A percentile compares a stretch with the other conserved stretches of the same genome.
Conservation (phyloP, 2,329 filamentous ascomycete genomes). For the Proliferodiscus dingleyae region DNA sequence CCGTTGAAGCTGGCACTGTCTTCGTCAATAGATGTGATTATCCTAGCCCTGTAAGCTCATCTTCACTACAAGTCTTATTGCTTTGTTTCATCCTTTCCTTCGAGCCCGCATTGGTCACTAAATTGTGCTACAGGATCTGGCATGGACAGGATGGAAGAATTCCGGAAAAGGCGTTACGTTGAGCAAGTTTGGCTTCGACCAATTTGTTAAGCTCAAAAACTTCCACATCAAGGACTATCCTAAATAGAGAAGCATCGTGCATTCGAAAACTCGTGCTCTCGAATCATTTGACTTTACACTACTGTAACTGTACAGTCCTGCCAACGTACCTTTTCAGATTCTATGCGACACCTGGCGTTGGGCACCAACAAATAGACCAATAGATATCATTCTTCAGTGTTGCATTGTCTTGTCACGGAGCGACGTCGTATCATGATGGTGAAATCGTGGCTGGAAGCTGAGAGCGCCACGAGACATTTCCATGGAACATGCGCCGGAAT, state of each 20-base stretch:
- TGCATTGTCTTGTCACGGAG: conserved; percentile 2
- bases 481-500: conserved; percentile 7
- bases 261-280: neutral
- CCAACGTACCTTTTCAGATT: neutral
- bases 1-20: conserved; percentile 87
- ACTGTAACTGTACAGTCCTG: neutral
- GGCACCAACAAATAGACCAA: conserved; percentile 7
- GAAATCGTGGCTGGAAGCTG: conserved; percentile 6
- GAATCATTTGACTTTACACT: neutral
- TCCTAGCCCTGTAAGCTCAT: conserved; percentile 72
- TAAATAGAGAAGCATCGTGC: conserved; percentile 34
- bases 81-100: conserved; percentile 5
- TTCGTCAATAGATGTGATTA: conserved; percentile 95
- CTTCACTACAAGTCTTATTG: neutral
- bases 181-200: conserved; percentile 86
- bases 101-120: conserved; percentile 4
- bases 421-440: conserved; percentile 7
- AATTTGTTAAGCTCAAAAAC: conserved; percentile 95
- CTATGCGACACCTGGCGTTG: neutral
- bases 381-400: conserved; percentile 4
- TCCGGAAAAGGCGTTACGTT: conserved; percentile 88
- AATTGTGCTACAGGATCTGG: conserved; percentile 60
- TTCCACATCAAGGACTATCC: conserved; percentile 84
- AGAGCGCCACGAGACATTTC: conserved; percentile 3
- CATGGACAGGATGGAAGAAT: conserved; percentile 98